Conservation (phyloP, 2,329 filamentous ascomycete species). For the Aaosphaeria arxii region DNA sequence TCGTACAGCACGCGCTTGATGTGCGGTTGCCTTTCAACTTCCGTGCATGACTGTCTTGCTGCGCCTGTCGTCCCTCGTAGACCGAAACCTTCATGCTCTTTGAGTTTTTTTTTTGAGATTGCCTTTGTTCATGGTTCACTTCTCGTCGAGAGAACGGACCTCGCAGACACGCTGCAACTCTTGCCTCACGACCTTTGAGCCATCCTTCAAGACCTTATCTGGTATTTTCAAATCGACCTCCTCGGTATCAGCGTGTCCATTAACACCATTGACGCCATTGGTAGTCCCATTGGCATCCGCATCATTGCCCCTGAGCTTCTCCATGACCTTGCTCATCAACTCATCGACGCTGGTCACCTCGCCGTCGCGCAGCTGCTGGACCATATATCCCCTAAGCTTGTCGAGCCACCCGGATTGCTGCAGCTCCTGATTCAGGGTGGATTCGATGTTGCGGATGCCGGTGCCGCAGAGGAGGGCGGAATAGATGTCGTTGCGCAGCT, state of each 20-base stretch:
- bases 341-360: slow-evolving; percentile 57
- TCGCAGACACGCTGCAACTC: slow-evolving; percentile 52
- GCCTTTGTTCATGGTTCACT: too few species aligned
- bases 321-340: slow-evolving; percentile 52
- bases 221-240: slow-evolving; percentile 46
- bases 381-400: slow-evolving; percentile 52
- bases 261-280: slow-evolving; percentile 9
- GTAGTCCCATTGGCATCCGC: slow-evolving; percentile 10
- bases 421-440: slow-evolving; percentile 52
- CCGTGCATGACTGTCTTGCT: too few species aligned
- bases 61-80: too few species aligned
- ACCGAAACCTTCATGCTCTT: too few species aligned
- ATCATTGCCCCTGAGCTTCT: slow-evolving; percentile 15
- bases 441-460: slow-evolving; percentile 56
- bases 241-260: slow-evolving; percentile 30
- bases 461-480: slow-evolving; percentile 46
- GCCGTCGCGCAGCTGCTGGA: slow-evolving; percentile 56
- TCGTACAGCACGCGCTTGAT: too few species aligned
- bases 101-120: too few species aligned
- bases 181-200: slow-evolving; percentile 50
- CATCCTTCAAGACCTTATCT: slow-evolving; percentile 47
- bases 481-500: slow-evolving; percentile 42
- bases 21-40: too few species aligned
- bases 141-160: slow-evolving; percentile 7
- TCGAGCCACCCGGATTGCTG: slow-evolving; percentile 59